Evolutionary conservation across 768 basidiomycete genomes (phyloP).

Genomic region (Trametes sanguinea): DNA sequence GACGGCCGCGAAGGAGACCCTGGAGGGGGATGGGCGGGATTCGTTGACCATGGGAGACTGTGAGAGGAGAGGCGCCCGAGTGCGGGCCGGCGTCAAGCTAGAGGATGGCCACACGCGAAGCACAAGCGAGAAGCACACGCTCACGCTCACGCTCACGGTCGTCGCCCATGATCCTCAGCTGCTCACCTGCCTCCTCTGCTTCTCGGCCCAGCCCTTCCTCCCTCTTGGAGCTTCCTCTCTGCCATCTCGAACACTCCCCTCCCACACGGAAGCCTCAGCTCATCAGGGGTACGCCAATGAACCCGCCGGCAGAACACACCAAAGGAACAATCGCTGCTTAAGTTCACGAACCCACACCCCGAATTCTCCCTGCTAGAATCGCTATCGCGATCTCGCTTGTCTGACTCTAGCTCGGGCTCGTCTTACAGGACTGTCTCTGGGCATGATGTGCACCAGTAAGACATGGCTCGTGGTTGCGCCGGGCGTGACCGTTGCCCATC

Average conservation of each 20-base stretch:
- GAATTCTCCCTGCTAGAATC: slow-evolving; percentile 1
- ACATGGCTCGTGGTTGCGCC: background rate
- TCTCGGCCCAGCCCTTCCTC: background rate
- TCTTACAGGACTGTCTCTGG: background rate
- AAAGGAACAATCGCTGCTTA: background rate
- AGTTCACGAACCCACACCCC: background rate
- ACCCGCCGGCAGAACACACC: slow-evolving; percentile 13
- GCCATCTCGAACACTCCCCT: background rate
- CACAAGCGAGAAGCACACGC: background rate
- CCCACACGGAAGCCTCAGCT: background rate
- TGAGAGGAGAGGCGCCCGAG: slow-evolving; percentile 26
- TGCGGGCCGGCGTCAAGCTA: slow-evolving; percentile 19
- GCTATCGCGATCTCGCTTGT: slow-evolving; percentile 19
- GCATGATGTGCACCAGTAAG: background rate
- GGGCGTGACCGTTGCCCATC: background rate
- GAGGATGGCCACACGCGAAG: background rate
- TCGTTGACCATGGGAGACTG: slow-evolving; percentile 33
- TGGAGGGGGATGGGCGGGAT: slow-evolving; percentile 36
- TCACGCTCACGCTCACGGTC: no score
- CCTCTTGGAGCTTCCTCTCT: slow-evolving; percentile 3
- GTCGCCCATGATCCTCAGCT: no score
- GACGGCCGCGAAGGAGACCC: slow-evolving; percentile 71
- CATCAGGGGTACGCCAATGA: background rate
- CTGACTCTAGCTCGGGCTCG: background rate
- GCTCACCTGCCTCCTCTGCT: background rate